These are phyloP conservation scores for Prototheca cutis DNA, from an alignment of 163 green algal genomes.

Conservation along the genomic window DNA sequence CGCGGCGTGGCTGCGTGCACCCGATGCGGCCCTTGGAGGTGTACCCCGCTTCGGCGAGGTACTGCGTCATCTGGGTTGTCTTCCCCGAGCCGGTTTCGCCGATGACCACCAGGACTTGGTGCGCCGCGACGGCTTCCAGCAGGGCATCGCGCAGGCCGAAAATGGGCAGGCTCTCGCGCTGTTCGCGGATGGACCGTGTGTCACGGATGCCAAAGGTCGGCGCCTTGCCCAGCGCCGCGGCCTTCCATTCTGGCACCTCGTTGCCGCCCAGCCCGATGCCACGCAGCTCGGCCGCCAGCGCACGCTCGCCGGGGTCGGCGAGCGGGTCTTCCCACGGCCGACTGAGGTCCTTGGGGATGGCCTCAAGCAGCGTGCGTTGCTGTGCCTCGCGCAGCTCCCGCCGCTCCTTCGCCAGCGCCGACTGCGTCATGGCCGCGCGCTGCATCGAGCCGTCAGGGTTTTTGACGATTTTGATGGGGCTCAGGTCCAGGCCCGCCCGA, in stretches of 20 bases:
- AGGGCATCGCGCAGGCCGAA: constrained; percentile 84
- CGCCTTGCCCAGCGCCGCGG: constrained; percentile 86
- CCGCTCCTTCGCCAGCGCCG: constrained; percentile 87
- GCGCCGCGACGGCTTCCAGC: constrained; percentile 71
- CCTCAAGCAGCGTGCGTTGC: constrained; percentile 82
- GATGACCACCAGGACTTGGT: constrained; percentile 94
- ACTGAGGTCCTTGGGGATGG: constrained; percentile 84
- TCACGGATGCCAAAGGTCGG: constrained; percentile 85
- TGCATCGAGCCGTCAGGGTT: constrained; percentile 95
- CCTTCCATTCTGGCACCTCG: constrained; percentile 95
- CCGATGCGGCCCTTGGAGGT: constrained; percentile 69
- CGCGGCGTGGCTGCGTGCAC: constrained; percentile 86
- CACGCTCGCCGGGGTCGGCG: constrained; percentile 52
- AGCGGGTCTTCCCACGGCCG: constrained; percentile 96
- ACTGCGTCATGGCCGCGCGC: constrained; percentile 90
- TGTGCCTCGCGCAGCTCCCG: constrained; percentile 92
- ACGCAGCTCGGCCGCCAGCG: constrained; percentile 72
- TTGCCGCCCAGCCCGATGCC: constrained; percentile 68
- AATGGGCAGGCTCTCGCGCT: constrained; percentile 91
- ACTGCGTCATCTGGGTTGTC: constrained; percentile 97
- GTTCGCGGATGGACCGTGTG: constrained; percentile 81
- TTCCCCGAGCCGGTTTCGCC: constrained; percentile 95
- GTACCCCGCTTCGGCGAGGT: constrained; percentile 82
- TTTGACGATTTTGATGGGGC: constrained; percentile 96
- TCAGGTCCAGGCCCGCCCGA: constrained; percentile 70